These are phyloP conservation scores for Balamuthia mandrillaris DNA, from an alignment of 208 protist genomes.

Conservation along the genomic window DNA sequence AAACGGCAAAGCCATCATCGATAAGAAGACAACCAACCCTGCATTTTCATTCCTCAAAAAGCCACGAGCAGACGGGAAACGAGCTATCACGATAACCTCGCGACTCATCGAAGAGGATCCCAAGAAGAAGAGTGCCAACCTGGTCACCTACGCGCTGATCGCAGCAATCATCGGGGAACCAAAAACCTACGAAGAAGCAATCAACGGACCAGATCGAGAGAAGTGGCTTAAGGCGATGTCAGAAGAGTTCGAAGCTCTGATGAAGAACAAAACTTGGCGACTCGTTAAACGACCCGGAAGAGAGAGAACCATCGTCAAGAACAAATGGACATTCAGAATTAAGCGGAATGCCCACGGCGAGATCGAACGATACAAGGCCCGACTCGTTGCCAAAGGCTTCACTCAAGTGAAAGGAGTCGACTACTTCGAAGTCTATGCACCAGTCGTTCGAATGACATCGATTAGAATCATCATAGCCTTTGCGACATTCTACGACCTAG, in stretches of 20 bases:
- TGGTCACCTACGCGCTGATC: no score
- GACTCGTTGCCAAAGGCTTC: not conserved
- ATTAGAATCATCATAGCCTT: not conserved
- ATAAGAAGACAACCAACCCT: no score
- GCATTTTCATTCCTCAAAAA: no score
- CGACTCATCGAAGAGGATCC: no score
- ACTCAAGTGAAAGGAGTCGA: not conserved
- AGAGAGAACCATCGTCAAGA: not conserved
- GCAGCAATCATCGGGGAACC: no score
- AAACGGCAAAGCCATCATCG: no score
- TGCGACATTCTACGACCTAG: not conserved
- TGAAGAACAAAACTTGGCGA: not conserved
- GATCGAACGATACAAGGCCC: not conserved
- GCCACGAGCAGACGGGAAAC: no score
- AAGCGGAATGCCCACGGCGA: not conserved
- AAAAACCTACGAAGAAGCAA: no score
- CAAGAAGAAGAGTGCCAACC: no score
- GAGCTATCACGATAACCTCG: no score
- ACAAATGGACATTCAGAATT: slow-evolving; percentile 6
- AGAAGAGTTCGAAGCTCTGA: not conserved
- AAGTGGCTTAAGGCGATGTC: not conserved
- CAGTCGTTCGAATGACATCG: no score
- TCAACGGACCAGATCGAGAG: no score
- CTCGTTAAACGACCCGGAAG: not conserved
- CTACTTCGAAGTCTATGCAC: not conserved